These are phyloP conservation scores for Lithospermum erythrorhizon DNA, from an alignment of 257 asterid genomes.

Conservation along the genomic window DNA sequence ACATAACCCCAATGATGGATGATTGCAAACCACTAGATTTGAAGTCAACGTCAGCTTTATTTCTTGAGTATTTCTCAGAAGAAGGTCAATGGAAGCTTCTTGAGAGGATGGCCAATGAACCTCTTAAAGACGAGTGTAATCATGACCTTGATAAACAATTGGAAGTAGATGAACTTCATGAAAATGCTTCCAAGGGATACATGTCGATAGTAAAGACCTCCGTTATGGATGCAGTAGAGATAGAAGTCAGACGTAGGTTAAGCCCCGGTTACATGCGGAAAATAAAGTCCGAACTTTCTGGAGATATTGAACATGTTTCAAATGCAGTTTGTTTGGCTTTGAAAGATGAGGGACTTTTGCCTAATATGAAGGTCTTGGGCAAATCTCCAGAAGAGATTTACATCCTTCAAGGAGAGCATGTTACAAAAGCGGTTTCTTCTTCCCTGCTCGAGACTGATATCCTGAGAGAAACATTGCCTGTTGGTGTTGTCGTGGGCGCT, in stretches of 20 bases:
- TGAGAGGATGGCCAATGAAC: conserved; percentile 17
- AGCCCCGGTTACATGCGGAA: conserved; percentile 40
- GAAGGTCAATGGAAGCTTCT: conserved; percentile 70
- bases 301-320: conserved; percentile 63
- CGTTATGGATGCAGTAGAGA: conserved; percentile 46
- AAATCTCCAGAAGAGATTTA: conserved; percentile 25
- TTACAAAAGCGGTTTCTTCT: conserved; percentile 46
- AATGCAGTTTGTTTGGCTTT: conserved; percentile 56
- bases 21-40: conserved; percentile 24
- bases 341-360: conserved; percentile 22
- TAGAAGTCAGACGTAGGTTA: conserved; percentile 66
- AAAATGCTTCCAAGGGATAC: conserved; percentile 19
- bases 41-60: conserved; percentile 35
- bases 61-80: conserved; percentile 59
- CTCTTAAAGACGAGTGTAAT: no score
- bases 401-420: conserved; percentile 45
- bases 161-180: conserved; percentile 19
- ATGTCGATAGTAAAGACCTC: conserved; percentile 32
- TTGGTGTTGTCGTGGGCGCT: conserved; percentile 82
- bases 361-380: conserved; percentile 14
- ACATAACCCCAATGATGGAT: conserved; percentile 33
- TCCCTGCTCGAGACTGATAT: conserved; percentile 54
- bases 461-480: conserved; percentile 61
- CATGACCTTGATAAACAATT: conserved; percentile 28
- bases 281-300: conserved; percentile 47